phyloP scores from a whole-genome alignment of 352 stramenopile species.

The Elongisporangium anandrum region DNA sequence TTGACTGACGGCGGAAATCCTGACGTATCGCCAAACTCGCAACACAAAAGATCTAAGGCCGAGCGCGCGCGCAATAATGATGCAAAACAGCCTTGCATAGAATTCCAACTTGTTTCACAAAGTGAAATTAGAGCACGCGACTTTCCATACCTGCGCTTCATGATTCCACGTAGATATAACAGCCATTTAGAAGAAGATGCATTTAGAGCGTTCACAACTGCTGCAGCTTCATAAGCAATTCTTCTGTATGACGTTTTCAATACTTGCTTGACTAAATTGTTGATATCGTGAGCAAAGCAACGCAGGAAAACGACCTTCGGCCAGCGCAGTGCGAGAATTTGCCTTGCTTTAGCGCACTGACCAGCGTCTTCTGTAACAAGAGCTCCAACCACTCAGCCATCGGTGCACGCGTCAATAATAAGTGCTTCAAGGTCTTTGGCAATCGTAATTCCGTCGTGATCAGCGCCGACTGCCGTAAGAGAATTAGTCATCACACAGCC shows the following conservation, averaged over 20 bases:
- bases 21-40: constrained; percentile 2
- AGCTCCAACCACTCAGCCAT: constrained; percentile 7
- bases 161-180: background rate
- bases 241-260: constrained; percentile 4
- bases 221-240: constrained; percentile 5
- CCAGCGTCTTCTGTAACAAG: constrained; percentile 13
- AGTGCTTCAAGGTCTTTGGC: constrained; percentile 9
- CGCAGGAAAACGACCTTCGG: constrained; percentile 9
- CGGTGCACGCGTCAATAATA: constrained; percentile 1
- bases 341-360: constrained; percentile 7
- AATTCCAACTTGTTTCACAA: constrained; percentile 15
- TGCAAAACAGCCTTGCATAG: constrained; percentile 14
- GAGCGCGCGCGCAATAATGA: constrained; percentile 7
- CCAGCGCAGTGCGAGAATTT: constrained; percentile 12
- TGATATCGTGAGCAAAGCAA: constrained; percentile 14
- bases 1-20: constrained; percentile 3
- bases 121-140: constrained; percentile 3
- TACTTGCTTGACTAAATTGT: constrained; percentile 15
- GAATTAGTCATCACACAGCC: constrained; percentile 3
- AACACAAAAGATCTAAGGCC: constrained; percentile 7
- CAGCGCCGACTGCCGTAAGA: background rate
- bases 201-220: constrained; percentile 10
- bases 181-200: constrained; percentile 11
- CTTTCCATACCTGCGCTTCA: constrained; percentile 7
- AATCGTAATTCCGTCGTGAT: constrained; percentile 7